Evolutionary conservation across 1,284 basidiomycete genomes (phyloP).

Genomic region (Macrocybe sp.): DNA sequence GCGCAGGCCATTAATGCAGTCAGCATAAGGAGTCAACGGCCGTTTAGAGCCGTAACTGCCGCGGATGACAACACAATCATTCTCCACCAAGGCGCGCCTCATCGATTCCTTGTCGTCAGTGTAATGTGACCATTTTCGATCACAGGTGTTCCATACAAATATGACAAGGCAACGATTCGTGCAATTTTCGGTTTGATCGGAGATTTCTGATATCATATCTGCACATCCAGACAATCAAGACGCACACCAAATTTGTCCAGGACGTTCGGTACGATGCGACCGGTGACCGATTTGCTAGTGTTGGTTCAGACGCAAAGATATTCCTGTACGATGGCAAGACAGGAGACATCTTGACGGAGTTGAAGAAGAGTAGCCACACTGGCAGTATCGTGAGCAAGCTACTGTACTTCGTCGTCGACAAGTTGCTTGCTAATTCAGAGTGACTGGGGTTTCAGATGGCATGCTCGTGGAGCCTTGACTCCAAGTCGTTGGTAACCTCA

Average conservation of each 20-base stretch:
- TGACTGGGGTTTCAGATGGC: constrained; percentile 51
- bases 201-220: not conserved
- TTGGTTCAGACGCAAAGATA: constrained; percentile 87
- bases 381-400: constrained; percentile 63
- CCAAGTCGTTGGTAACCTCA: constrained; percentile 72
- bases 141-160: constrained; percentile 83
- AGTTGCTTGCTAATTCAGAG: not conserved
- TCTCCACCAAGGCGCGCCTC: constrained; percentile 67
- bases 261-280: constrained; percentile 83
- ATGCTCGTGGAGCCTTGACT: constrained; percentile 73
- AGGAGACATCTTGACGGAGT: constrained; percentile 73
- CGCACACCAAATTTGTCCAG: constrained; percentile 93
- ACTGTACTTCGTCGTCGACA: not conserved
- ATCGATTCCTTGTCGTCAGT: not conserved
- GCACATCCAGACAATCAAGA: constrained; percentile 66
- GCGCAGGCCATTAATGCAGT: constrained; percentile 81
- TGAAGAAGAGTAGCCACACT: constrained; percentile 63
- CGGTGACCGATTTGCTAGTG: constrained; percentile 84
- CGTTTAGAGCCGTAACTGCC: constrained; percentile 87
- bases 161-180: constrained; percentile 52
- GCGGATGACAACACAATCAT: constrained; percentile 82
- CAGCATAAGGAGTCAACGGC: constrained; percentile 85
- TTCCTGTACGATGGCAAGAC: constrained; percentile 92
- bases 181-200: not conserved
- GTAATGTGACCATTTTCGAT: not conserved